Conservation (phyloP, 1,284 basidiomycete genomes). For the Schizophyllum amplum region DNA sequence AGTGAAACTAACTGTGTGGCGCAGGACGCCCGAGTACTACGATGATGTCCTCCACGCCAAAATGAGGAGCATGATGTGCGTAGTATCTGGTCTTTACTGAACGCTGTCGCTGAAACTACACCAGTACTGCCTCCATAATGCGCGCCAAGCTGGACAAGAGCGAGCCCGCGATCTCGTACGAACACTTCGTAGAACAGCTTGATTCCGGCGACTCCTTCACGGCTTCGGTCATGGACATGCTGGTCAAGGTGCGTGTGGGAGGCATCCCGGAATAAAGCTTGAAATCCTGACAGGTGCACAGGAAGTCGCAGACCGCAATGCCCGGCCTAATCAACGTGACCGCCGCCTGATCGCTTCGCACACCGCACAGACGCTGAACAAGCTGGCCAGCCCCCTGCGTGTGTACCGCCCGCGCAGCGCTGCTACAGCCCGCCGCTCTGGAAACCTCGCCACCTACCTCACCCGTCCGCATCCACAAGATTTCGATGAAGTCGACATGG, state of each 20-base stretch:
- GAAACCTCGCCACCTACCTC: not conserved
- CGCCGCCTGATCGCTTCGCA: not conserved
- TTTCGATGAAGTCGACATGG: not conserved
- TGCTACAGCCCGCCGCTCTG: not conserved
- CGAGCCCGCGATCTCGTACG: conserved; percentile 55
- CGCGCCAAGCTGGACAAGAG: conserved; percentile 50
- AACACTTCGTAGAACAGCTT: conserved; percentile 61
- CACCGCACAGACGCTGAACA: not conserved
- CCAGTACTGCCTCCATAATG: conserved; percentile 57
- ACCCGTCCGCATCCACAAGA: not conserved
- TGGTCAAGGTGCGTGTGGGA: conserved; percentile 67
- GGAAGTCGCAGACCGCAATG: not conserved
- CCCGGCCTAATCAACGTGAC: not conserved
- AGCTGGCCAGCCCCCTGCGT: not conserved
- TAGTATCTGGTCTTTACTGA: conserved; percentile 11
- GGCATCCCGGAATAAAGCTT: too few relatives aligned
- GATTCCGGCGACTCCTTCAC: conserved; percentile 71
- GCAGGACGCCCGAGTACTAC: conserved; percentile 57
- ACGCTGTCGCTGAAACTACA: conserved; percentile 2
- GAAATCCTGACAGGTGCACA: not conserved
- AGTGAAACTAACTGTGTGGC: not conserved
- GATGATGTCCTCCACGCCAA: conserved; percentile 63
- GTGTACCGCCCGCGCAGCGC: not conserved
- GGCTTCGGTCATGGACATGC: conserved; percentile 55
- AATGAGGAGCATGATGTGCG: conserved; percentile 66